Percentiles rank a stretch among this genome's conserved stretches.
Evolutionary conservation across 2,329 filamentous ascomycete species (phyloP).

Genomic region (Hypoxylon sp.): DNA sequence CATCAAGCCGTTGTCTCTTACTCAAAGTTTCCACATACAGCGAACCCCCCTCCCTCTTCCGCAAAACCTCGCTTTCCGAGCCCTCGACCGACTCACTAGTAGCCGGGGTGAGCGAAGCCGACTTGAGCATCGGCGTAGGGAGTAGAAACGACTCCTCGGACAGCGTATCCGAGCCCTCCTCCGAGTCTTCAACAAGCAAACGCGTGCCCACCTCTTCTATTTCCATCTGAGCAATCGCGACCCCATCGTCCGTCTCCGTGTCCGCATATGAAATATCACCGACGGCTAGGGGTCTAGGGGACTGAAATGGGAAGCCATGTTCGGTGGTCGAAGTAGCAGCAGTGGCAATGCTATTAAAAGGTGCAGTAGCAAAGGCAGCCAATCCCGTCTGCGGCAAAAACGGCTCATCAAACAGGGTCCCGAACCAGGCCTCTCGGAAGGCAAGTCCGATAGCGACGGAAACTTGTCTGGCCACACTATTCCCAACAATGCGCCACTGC

Average conservation of each 20-base stretch:
- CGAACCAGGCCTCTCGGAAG: slow-evolving; percentile 66
- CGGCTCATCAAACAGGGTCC: slow-evolving; percentile 47
- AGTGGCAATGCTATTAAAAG: too few relatives aligned
- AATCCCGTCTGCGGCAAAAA: slow-evolving; percentile 19
- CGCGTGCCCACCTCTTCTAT: too few relatives aligned
- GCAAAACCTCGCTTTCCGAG: slow-evolving; percentile 19
- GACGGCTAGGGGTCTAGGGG: too few relatives aligned
- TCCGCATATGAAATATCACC: too few relatives aligned
- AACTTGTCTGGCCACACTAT: slow-evolving; percentile 76
- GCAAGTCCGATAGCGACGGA: slow-evolving; percentile 71
- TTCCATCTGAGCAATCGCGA: too few relatives aligned
- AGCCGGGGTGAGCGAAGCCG: slow-evolving; percentile 29
- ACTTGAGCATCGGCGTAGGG: slow-evolving; percentile 8
- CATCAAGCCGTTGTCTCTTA: slow-evolving; percentile 23
- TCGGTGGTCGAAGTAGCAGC: too few relatives aligned
- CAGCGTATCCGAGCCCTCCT: too few relatives aligned
- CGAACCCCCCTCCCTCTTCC: slow-evolving; percentile 30
- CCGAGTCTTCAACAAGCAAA: too few relatives aligned
- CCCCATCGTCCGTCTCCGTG: too few relatives aligned
- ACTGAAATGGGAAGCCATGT: too few relatives aligned
- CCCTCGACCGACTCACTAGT: slow-evolving; percentile 34
- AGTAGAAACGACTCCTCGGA: slow-evolving; percentile 10
- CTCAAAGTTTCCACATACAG: slow-evolving; percentile 27
- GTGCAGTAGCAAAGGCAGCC: background rate
- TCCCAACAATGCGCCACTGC: slow-evolving; percentile 76